Evolutionary conservation across 2,329 filamentous ascomycete species (phyloP), one percentile per base, ranked within the genome.

Genomic region (Nigrograna mackinnonii): DNA sequence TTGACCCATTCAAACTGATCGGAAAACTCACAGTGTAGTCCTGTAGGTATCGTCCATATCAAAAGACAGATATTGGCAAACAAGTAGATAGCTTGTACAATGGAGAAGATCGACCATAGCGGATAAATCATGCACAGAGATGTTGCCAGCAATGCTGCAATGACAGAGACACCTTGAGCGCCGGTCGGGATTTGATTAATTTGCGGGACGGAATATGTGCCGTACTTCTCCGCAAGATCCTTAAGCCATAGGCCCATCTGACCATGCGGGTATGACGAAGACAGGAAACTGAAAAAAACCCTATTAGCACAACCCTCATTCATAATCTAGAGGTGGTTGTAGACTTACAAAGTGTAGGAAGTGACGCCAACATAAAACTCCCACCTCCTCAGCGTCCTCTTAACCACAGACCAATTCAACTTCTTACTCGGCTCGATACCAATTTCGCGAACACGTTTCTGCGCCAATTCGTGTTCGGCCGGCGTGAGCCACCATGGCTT

Each of bases 211-310:
- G 72, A 72, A 51, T 75, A 79, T 20, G 55, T 52, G 22, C 55
- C 50, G 17, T 54, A 50, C 38, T 62, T 65, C 2, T 44, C 49
- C 4, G 69, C 69, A 20, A 76, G 71, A 1, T 69, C 67, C 44
- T 78, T 78, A 30, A 79, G 69, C 77, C 77, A 79, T 9, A 79
- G 68, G 21, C 70, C 76, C 76, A 79, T 79, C 41, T 79, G 78
- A 1, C 60, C 55, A 3, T 62, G 52, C 0, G 74, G 74, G 43
- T 79, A 79, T 0, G 65, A 66, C 0, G 70, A 70, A 5, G 53
- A 63, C 1, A 60, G 37, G 42, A 60, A 57, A 41, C 59, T 62
- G 14, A 2, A 16, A 5, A 11, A 6, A 7, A 16, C 5, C 22
- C 50, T n/a, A 52, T 43, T 32, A 38, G 45, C 21, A 17, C 12